These are phyloP conservation scores for Yamadazyma siamensis DNA, from an alignment of 1,139 yeast species.

Conservation along the genomic window DNA sequence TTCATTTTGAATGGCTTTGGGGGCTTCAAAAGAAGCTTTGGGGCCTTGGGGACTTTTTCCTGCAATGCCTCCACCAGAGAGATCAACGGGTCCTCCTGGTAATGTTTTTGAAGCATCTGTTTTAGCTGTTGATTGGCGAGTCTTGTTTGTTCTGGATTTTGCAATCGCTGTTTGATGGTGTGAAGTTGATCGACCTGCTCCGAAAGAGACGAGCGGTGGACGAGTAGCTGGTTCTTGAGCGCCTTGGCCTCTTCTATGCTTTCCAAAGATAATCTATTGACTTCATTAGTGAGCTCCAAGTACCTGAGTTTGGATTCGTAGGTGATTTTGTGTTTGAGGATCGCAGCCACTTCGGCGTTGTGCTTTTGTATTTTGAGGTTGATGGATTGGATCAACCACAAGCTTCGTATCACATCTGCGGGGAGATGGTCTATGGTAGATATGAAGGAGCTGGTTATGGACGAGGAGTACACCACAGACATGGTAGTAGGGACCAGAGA, in stretches of 20 bases:
- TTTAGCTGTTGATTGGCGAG: constrained; percentile 22
- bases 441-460: constrained; percentile 37
- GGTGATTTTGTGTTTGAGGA: not conserved
- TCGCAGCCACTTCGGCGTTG: constrained; percentile 16
- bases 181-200: constrained; percentile 32
- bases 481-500: constrained; percentile 3
- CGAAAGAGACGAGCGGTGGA: constrained; percentile 27
- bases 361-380: constrained; percentile 28
- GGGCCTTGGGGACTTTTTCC: constrained; percentile 20
- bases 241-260: constrained; percentile 34
- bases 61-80: constrained; percentile 41
- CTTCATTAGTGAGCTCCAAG: constrained; percentile 4
- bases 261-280: constrained; percentile 18
- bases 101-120: constrained; percentile 32
- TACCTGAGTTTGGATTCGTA: constrained; percentile 2
- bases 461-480: constrained; percentile 18
- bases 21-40: constrained; percentile 29
- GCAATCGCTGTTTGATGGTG: constrained; percentile 13
- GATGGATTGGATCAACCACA: constrained; percentile 44
- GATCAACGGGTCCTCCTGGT: constrained; percentile 31
- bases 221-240: constrained; percentile 30
- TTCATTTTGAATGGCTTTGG: constrained; percentile 11
- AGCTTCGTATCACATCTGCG: constrained; percentile 42
- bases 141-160: constrained; percentile 10
- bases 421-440: constrained; percentile 47